Base-by-base conservation (phyloP, 306 rosid species). In the Leucaena leucocephala region DNA sequence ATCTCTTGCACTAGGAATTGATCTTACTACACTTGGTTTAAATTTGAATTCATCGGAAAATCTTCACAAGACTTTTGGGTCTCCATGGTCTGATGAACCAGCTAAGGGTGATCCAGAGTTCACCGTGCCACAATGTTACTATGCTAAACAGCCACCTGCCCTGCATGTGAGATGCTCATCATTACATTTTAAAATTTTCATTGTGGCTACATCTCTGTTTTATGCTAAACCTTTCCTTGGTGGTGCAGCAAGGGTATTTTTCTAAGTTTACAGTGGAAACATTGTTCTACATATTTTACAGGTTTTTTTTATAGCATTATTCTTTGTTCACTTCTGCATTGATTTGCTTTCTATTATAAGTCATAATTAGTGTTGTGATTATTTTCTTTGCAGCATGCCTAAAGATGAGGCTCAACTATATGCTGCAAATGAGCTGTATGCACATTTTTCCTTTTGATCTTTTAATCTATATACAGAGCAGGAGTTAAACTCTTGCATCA, bases 31-130 rank as follows among this genome's bases (percentile, higher is more conserved):
- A 8, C 91, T 96, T 15, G 99, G 99, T 39, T 89, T 96, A 62
- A 90, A 93, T 87, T 88, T 96, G 91, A 96, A 96, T 85, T 91
- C 99, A 68, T 72, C 96, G 6, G 99, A 96, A 74, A 93, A 93
- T 85, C 97, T 96, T 78, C 97, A 96, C 83, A 93, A 93, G 86
- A 96, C 93, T 79, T 96, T 96, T 86, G 94, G 91, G 58, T 96
- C 99, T 69, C 99, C 99, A 21, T 96, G 99, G 99, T 90, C 97
- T 63, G 98, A 96, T 38, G 99, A 90, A 85, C 93, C 99, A 9
- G 92, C 92, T 48, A 96, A 93, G 88, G 96, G 96, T 42, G 99
- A 96, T 83, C 97, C 99, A 50, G 97, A 91, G 76, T 96, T 96
- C 81, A 84, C 45, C 52, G 91, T 93, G 65, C 99, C 97, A 0